A percentile compares a stretch with the other conserved stretches of the same genome.
Evolutionary conservation across 2,329 filamentous ascomycete species (phyloP).

Genomic region (Penicillium nordicum): DNA sequence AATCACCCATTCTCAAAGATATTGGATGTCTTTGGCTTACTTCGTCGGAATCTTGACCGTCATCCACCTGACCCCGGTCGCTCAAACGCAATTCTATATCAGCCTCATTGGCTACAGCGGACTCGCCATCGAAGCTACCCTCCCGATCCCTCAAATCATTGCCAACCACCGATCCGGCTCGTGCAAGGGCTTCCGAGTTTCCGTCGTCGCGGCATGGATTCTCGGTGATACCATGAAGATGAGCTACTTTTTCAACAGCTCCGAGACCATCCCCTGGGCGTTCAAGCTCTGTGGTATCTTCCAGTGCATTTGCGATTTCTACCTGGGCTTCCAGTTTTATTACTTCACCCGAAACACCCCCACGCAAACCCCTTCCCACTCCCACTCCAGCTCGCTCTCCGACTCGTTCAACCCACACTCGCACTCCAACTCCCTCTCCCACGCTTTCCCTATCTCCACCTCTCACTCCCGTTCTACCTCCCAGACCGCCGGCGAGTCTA

Average conservation of each 20-base stretch:
- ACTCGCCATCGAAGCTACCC: slow-evolving; percentile 47
- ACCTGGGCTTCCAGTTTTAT: slow-evolving; percentile 48
- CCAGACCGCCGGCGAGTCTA: slow-evolving; percentile 22
- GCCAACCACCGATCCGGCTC: slow-evolving; percentile 48
- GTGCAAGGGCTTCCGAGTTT: slow-evolving; percentile 49
- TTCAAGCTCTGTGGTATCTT: slow-evolving; percentile 50
- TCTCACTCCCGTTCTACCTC: slow-evolving; percentile 18
- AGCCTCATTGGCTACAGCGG: slow-evolving; percentile 45
- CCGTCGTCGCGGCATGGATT: slow-evolving; percentile 48
- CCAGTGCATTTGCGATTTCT: slow-evolving; percentile 48
- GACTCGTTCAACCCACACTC: slow-evolving; percentile 1
- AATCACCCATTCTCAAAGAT: slow-evolving; percentile 33
- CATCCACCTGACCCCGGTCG: slow-evolving; percentile 52
- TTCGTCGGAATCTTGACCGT: slow-evolving; percentile 49
- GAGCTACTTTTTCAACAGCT: slow-evolving; percentile 48
- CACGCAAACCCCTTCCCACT: slow-evolving; percentile 17
- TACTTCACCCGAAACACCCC: slow-evolving; percentile 37
- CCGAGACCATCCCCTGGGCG: slow-evolving; percentile 45
- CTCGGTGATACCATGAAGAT: slow-evolving; percentile 51
- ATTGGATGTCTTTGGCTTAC: slow-evolving; percentile 58
- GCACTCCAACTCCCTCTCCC: background rate
- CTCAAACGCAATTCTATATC: slow-evolving; percentile 43
- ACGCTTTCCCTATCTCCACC: background rate
- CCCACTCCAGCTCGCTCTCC: slow-evolving; percentile 8
- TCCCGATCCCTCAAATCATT: slow-evolving; percentile 48